Evolutionary conservation across 805 yeast species (phyloP).

Genomic region (Kurtzmaniella fragi): DNA sequence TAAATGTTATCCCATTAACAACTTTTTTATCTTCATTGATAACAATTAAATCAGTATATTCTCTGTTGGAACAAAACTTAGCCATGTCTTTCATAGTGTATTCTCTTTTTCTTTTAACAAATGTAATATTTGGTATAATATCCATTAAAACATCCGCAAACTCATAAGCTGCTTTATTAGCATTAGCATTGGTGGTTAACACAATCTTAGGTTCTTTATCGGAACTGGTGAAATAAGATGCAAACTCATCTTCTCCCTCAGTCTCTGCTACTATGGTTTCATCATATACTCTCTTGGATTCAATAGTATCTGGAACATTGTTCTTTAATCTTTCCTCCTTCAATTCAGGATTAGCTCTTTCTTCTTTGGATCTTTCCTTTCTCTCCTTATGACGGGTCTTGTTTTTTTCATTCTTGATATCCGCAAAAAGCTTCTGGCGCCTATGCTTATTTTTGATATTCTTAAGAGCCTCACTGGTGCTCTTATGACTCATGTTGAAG

Average conservation of each 20-base stretch:
- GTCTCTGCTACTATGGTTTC: slow-evolving; percentile 67
- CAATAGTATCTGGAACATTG: slow-evolving; percentile 80
- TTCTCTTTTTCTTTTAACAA: slow-evolving; percentile 82
- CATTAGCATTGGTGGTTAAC: slow-evolving; percentile 83
- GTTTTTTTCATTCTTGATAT: slow-evolving; percentile 67
- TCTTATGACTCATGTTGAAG: slow-evolving; percentile 12
- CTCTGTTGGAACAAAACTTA: slow-evolving; percentile 72
- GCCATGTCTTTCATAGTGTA: slow-evolving; percentile 85
- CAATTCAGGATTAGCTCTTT: slow-evolving; percentile 74
- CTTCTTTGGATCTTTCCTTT: slow-evolving; percentile 82
- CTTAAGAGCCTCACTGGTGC: slow-evolving; percentile 27
- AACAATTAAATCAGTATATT: slow-evolving; percentile 81
- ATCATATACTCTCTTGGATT: slow-evolving; percentile 77
- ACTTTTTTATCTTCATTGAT: slow-evolving; percentile 91
- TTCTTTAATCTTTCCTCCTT: slow-evolving; percentile 72
- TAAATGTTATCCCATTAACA: slow-evolving; percentile 87
- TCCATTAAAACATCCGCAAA: slow-evolving; percentile 85
- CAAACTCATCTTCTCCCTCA: slow-evolving; percentile 64
- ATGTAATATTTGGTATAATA: slow-evolving; percentile 78
- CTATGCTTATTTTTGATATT: slow-evolving; percentile 69
- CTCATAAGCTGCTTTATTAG: slow-evolving; percentile 81
- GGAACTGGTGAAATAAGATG: slow-evolving; percentile 46
- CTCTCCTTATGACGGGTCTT: slow-evolving; percentile 75
- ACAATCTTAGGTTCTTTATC: slow-evolving; percentile 74
- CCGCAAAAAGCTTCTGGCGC: slow-evolving; percentile 73